Percentiles rank a stretch among this genome's conserved stretches.
Conservation (phyloP, 495 filamentous ascomycete species). For the Aspergillus cavernicola region DNA sequence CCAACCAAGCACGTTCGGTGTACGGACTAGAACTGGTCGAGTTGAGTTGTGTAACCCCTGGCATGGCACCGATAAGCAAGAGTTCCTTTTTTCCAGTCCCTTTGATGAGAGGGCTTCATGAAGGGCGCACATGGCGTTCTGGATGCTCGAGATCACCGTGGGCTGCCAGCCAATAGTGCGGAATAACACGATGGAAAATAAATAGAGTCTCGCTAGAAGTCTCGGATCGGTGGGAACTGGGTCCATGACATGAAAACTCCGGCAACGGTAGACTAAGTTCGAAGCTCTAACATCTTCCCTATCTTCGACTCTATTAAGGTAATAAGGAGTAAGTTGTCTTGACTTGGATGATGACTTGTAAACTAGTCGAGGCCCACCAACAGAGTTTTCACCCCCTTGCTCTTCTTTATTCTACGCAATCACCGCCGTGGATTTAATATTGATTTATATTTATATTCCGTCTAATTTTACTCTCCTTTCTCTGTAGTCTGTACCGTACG, state of each 20-base stretch:
- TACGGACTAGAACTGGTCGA: too few relatives aligned
- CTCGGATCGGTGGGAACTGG: constrained; percentile 4
- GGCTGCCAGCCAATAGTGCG: constrained; percentile 7
- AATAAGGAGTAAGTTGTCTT: too few relatives aligned
- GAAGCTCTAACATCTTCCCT: too few relatives aligned
- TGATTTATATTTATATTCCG: constrained; percentile 1
- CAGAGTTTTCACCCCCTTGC: constrained; percentile 25
- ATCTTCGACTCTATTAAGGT: too few relatives aligned
- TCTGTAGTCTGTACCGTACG: constrained; percentile 7
- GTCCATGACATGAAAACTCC: too few relatives aligned
- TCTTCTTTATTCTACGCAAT: constrained; percentile 6
- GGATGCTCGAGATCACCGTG: neutral
- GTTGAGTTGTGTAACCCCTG: too few relatives aligned
- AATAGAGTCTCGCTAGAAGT: constrained; percentile 1
- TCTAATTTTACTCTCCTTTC: constrained; percentile 1
- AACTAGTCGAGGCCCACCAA: constrained; percentile 14
- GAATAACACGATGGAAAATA: neutral
- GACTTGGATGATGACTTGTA: too few relatives aligned
- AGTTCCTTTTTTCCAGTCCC: too few relatives aligned
- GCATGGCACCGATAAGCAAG: too few relatives aligned
- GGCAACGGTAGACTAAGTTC: neutral
- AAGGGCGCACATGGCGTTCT: neutral
- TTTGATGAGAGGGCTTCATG: too few relatives aligned
- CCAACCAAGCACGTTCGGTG: too few relatives aligned
- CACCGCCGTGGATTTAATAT: neutral